Base-by-base conservation (phyloP, 805 yeast species). In the Pichia phayaonensis region DNA sequence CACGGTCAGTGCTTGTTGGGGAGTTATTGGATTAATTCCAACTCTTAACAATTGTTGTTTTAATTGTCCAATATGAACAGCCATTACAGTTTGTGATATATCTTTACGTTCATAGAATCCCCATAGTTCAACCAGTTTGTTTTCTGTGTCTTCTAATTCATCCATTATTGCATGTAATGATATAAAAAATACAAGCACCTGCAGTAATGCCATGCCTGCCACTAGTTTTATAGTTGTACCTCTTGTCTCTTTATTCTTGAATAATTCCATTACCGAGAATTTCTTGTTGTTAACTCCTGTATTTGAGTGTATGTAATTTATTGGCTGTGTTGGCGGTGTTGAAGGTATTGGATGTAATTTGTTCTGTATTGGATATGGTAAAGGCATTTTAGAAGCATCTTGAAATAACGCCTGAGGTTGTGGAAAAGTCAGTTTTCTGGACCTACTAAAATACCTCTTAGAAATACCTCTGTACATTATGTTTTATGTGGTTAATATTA, bases 71-170 rank as follows among this genome's bases (percentile, higher is more conserved):
- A 59, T 58, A 41, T 59, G 61, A 10, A 59, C 49, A 8, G 61
- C 61, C 61, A 59, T 59, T 1, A 57, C 51, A 0, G 61, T 51
- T 24, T 56, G 59, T 12, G 61, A 56, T 8, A 57, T 56, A 40
- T 59, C 60, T 29, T 49, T 53, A 26, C 55, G 57, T 18, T 57
- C 56, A n/a, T 54, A 48, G n/a, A 31, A 36, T 15, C 47, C 52
- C 51, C 54, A 49, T 2, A 49, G 20, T 12, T 48, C 39, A 13
- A 47, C 12, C n/a, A 54, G 26, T 38, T 57, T 50, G 21, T 40
- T 41, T 38, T 55, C 48, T 2, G 49, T 27, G 4, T 41, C 42
- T 20, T 40, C 45, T 15, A 51, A 23, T 13, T 47, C 47, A 15
- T 44, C 31, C 38, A 50, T 13, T 23, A 50, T 20, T 4, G 44